Percentiles rank a stretch among this genome's conserved stretches.
Evolutionary conservation across 768 basidiomycete genomes (phyloP).

Genomic region (Hebeloma cylindrosporum): DNA sequence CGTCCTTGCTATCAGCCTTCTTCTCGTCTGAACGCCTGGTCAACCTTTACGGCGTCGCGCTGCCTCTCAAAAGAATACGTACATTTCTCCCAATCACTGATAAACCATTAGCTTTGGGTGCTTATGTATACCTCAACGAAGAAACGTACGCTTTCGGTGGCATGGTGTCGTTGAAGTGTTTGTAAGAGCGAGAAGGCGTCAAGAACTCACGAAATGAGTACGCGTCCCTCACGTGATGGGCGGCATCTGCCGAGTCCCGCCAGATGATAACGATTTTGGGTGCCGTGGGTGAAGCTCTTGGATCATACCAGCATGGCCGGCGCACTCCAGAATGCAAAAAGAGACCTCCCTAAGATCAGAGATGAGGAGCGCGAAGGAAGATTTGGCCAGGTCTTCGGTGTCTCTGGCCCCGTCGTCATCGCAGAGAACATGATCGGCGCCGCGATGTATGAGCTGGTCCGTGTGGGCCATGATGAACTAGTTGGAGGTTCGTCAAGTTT

Average conservation of each 20-base stretch:
- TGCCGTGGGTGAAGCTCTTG: constrained; percentile 5
- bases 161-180: constrained; percentile 52
- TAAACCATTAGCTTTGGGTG: constrained; percentile 14
- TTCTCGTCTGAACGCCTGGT: constrained; percentile 63
- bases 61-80: constrained; percentile 24
- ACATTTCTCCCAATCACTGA: constrained; percentile 99
- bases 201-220: too few relatives aligned
- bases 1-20: constrained; percentile 81
- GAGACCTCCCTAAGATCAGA: constrained; percentile 80
- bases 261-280: constrained; percentile 16
- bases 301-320: constrained; percentile 69
- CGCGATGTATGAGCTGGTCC: constrained; percentile 97
- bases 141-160: constrained; percentile 88
- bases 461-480: constrained; percentile 97
- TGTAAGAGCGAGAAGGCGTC: constrained; percentile 21
- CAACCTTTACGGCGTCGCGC: constrained; percentile 3
- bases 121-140: background rate
- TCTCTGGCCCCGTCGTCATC: constrained; percentile 98
- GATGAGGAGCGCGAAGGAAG: constrained; percentile 89
- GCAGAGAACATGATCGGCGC: constrained; percentile 94
- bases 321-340: constrained; percentile 88
- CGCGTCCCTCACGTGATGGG: constrained; percentile 31
- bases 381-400: constrained; percentile 89
- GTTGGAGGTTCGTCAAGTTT: constrained; percentile 76
- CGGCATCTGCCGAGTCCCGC: constrained; percentile 24